These are phyloP conservation scores for Cubamyces lactineus DNA, from an alignment of 768 basidiomycete species.

Conservation along the genomic window DNA sequence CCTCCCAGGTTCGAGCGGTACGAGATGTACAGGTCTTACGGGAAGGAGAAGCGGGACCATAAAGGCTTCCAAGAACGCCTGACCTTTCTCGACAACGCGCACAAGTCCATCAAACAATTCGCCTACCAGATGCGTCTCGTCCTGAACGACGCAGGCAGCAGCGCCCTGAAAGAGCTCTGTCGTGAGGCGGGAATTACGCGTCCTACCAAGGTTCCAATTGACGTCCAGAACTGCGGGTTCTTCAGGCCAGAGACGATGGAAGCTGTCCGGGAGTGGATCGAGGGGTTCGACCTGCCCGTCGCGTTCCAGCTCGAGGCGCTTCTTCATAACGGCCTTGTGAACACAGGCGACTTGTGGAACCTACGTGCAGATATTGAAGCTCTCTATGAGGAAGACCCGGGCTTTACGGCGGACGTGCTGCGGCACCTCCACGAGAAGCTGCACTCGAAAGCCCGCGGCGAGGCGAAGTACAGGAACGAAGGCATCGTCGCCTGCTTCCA, in stretches of 20 bases:
- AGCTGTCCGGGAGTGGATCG: conserved; percentile 47
- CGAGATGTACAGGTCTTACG: conserved; percentile 55
- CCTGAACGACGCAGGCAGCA: conserved; percentile 51
- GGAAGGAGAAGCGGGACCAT: conserved; percentile 42
- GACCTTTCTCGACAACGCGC: conserved; percentile 57
- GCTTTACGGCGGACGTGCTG: conserved; percentile 52
- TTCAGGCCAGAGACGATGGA: conserved; percentile 53
- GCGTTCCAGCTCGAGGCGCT: conserved; percentile 80
- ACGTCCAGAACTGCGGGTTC: conserved; percentile 51
- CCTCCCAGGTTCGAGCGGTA: conserved; percentile 68
- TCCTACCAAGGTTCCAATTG: conserved; percentile 42
- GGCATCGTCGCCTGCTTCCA: conserved; percentile 51
- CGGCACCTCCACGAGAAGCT: conserved; percentile 58
- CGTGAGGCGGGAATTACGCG: conserved; percentile 45
- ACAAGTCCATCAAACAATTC: conserved; percentile 62
- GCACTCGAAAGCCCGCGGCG: conserved; percentile 6
- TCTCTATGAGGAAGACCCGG: conserved; percentile 38
- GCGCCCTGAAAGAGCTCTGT: conserved; percentile 60
- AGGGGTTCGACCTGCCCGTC: conserved; percentile 59
- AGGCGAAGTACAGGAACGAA: conserved; percentile 45
- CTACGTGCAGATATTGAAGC: conserved; percentile 50
- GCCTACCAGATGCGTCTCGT: conserved; percentile 70
- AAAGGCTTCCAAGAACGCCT: conserved; percentile 59
- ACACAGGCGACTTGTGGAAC: conserved; percentile 55
- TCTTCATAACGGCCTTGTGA: conserved; percentile 62